A percentile compares a stretch with the other conserved stretches of the same genome.
Conservation (phyloP, 2,329 filamentous ascomycete genomes). For the Aureobasidium melanogenum region DNA sequence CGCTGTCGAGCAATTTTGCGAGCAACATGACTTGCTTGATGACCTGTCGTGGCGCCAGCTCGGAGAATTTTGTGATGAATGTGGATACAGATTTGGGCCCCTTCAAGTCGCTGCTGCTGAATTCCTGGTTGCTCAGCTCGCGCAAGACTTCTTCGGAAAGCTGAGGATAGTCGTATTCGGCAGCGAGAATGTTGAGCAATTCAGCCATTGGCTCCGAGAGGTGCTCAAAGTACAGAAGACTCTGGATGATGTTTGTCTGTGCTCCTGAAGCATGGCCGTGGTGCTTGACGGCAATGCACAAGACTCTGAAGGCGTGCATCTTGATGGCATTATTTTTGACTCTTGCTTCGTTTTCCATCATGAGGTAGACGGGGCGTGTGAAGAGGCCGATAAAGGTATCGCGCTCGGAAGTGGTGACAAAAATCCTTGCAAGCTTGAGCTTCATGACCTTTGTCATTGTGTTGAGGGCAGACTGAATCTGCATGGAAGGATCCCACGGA, state of each 20-base stretch:
- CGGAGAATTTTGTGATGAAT: constrained; percentile 88
- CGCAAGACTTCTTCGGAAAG: constrained; percentile 86
- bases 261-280: constrained; percentile 95
- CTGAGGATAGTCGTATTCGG: constrained; percentile 97
- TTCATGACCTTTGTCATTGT: constrained; percentile 94
- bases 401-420: constrained; percentile 89
- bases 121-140: constrained; percentile 95
- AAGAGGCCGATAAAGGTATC: constrained; percentile 91
- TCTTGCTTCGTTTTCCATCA: constrained; percentile 87
- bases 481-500: constrained; percentile 78
- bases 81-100: constrained; percentile 93
- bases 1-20: constrained; percentile 90
- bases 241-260: constrained; percentile 96
- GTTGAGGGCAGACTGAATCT: constrained; percentile 82
- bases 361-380: constrained; percentile 84
- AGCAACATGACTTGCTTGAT: constrained; percentile 97
- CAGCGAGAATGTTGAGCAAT: constrained; percentile 87
- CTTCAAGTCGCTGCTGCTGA: constrained; percentile 90
- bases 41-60: constrained; percentile 80
- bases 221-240: constrained; percentile 96
- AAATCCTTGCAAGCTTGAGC: constrained; percentile 84
- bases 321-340: constrained; percentile 82
- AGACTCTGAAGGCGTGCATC: constrained; percentile 95
- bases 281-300: constrained; percentile 94
- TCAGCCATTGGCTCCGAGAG: constrained; percentile 99